Percentiles rank a stretch among this genome's conserved stretches.
These are phyloP conservation scores for Myxozyma lipomycoides DNA, from an alignment of 805 yeast genomes.

Conservation along the genomic window DNA sequence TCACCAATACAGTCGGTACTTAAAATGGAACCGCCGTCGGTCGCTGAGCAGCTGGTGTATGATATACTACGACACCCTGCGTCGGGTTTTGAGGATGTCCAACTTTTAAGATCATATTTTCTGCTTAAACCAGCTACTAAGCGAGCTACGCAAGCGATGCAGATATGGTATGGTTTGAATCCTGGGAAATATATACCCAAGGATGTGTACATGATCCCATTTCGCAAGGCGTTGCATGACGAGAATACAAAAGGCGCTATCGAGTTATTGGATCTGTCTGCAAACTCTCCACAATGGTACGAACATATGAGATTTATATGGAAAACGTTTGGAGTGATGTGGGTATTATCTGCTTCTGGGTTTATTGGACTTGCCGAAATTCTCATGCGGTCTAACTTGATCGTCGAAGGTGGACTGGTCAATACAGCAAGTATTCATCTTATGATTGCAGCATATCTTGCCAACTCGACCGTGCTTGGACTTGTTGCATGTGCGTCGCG, in stretches of 20 bases:
- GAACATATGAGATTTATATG: slow-evolving; percentile 37
- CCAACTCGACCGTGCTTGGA: slow-evolving; percentile 47
- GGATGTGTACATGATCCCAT: slow-evolving; percentile 53
- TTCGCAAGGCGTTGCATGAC: slow-evolving; percentile 54
- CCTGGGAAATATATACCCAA: slow-evolving; percentile 11
- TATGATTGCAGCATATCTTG: slow-evolving; percentile 49
- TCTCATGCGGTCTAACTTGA: slow-evolving; percentile 41
- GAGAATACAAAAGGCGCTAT: slow-evolving; percentile 58
- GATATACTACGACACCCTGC: slow-evolving; percentile 23
- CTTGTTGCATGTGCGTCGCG: slow-evolving; percentile 48
- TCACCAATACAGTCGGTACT: neutral
- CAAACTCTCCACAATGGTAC: slow-evolving; percentile 53
- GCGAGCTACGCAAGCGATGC: slow-evolving; percentile 23
- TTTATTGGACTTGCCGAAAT: slow-evolving; percentile 47
- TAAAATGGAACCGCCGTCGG: slow-evolving; percentile 8
- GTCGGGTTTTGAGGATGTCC: slow-evolving; percentile 12
- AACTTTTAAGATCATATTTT: slow-evolving; percentile 19
- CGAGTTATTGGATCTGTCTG: slow-evolving; percentile 55
- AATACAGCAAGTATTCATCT: slow-evolving; percentile 42
- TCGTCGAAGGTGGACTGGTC: slow-evolving; percentile 38
- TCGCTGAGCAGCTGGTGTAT: slow-evolving; percentile 10
- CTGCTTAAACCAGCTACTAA: slow-evolving; percentile 25
- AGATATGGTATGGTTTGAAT: slow-evolving; percentile 17
- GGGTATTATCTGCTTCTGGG: slow-evolving; percentile 38
- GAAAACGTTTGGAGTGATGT: slow-evolving; percentile 37